A percentile compares a stretch with the other conserved stretches of the same genome.
These are phyloP conservation scores for Botrytis byssoidea DNA, from an alignment of 2,329 filamentous ascomycete species.

Conservation along the genomic window DNA sequence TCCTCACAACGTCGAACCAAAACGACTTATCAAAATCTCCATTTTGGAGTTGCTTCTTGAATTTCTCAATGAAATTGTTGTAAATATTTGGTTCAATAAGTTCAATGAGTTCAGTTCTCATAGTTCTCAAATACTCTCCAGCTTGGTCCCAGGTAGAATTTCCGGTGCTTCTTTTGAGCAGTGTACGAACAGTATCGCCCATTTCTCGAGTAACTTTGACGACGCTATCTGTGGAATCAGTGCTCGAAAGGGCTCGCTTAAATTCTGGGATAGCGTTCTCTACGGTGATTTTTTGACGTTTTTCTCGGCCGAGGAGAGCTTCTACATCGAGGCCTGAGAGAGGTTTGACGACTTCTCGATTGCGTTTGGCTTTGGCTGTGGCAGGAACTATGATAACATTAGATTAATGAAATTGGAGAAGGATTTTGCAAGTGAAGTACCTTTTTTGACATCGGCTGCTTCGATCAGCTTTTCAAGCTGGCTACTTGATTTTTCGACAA, in stretches of 20 bases:
- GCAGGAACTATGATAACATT: constrained; percentile 60
- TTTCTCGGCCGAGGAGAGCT: constrained; percentile 66
- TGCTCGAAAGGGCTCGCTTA: constrained; percentile 69
- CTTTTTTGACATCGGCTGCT: constrained; percentile 79
- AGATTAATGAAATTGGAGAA: neutral
- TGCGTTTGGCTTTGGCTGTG: constrained; percentile 72
- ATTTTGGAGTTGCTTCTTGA: constrained; percentile 71
- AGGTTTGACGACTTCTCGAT: constrained; percentile 68
- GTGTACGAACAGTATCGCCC: constrained; percentile 64
- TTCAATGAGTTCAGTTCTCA: constrained; percentile 74
- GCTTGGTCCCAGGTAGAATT: constrained; percentile 72
- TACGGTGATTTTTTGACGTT: constrained; percentile 52
- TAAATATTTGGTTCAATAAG: constrained; percentile 75
- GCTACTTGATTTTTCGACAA: constrained; percentile 57
- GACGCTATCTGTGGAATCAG: constrained; percentile 61
- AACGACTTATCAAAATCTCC: constrained; percentile 74
- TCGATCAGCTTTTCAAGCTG: constrained; percentile 63
- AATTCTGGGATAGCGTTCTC: constrained; percentile 88
- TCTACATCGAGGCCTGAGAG: constrained; percentile 88
- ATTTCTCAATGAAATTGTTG: constrained; percentile 66
- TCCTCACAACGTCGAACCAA: constrained; percentile 69
- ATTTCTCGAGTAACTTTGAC: constrained; percentile 72
- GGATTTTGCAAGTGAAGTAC: constrained; percentile 42
- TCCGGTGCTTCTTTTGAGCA: constrained; percentile 72
- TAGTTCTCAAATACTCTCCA: constrained; percentile 70